phyloP scores from a whole-genome alignment of 2,329 filamentous ascomycete genomes.

The Lasiodiplodia sp. region DNA sequence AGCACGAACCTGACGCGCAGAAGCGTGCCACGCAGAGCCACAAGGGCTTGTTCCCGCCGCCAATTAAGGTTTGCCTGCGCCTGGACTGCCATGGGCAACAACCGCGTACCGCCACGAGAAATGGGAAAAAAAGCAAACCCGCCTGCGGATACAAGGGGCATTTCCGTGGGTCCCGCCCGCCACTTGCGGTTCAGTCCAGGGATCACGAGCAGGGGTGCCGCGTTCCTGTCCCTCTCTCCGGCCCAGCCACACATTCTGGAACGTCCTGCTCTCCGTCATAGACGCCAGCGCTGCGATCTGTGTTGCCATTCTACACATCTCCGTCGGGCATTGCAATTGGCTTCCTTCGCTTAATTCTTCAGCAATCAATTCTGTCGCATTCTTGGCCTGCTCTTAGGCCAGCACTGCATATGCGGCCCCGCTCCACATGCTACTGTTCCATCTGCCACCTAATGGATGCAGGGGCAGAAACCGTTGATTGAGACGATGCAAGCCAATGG shows the following conservation, averaged over 20 bases:
- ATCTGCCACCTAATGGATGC: not conserved
- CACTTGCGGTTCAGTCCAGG: slow-evolving; percentile 5
- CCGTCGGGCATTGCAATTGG: not conserved
- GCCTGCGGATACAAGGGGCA: not conserved
- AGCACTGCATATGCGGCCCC: not conserved
- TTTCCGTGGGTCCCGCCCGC: not conserved
- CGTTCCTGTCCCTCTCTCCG: not conserved
- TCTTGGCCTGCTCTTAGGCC: not conserved
- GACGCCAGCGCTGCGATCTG: not conserved
- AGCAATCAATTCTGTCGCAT: not conserved
- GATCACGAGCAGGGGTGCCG: slow-evolving; percentile 18
- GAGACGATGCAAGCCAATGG: slow-evolving; percentile 5
- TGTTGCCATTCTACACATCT: not conserved
- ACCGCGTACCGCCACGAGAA: not conserved
- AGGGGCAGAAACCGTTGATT: not conserved
- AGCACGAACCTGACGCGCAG: slow-evolving; percentile 20
- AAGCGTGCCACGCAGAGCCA: slow-evolving; percentile 21
- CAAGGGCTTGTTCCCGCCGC: slow-evolving; percentile 13
- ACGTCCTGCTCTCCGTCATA: not conserved
- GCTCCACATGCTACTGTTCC: slow-evolving; percentile 1
- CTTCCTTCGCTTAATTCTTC: not conserved
- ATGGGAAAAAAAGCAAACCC: not conserved
- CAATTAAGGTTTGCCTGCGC: slow-evolving; percentile 21
- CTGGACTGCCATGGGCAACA: slow-evolving; percentile 1
- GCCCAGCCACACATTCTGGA: slow-evolving; percentile 1